phyloP scores from a whole-genome alignment of 257 asterid genomes.

The Gynochthodes officinalis region DNA sequence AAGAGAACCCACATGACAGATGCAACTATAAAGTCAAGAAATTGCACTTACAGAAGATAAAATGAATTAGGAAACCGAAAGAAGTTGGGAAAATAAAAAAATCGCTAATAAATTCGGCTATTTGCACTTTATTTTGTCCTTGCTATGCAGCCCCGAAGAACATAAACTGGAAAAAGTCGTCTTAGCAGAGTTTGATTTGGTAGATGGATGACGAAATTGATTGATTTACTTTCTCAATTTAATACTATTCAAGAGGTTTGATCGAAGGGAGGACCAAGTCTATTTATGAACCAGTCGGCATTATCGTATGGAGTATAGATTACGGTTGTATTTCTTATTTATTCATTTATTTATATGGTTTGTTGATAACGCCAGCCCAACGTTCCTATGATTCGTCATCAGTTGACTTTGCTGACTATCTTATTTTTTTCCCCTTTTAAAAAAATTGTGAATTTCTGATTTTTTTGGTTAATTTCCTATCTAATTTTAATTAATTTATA shows the following conservation, averaged over 20 bases:
- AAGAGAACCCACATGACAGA: constrained; percentile 11
- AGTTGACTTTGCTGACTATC: too few relatives aligned
- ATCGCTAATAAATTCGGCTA: background rate
- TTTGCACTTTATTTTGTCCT: background rate
- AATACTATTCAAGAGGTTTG: background rate
- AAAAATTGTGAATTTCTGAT: too few relatives aligned
- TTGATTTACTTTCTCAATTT: background rate
- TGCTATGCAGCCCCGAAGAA: background rate
- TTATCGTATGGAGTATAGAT: background rate
- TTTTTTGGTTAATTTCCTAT: too few relatives aligned
- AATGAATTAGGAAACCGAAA: background rate
- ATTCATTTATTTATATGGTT: background rate
- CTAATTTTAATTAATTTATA: too few relatives aligned
- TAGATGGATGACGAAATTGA: background rate
- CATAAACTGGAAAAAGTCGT: background rate
- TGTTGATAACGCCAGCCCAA: background rate
- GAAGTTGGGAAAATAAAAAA: background rate
- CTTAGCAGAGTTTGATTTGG: too few relatives aligned
- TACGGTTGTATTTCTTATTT: background rate
- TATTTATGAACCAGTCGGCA: background rate
- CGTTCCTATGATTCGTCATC: too few relatives aligned
- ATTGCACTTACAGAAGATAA: background rate
- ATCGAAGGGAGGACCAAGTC: background rate
- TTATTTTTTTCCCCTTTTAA: too few relatives aligned
- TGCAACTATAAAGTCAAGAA: background rate